A percentile compares a stretch with the other conserved stretches of the same genome.
Evolutionary conservation across 768 basidiomycete genomes (phyloP).

Genomic region (Podaxis mareebaensis): DNA sequence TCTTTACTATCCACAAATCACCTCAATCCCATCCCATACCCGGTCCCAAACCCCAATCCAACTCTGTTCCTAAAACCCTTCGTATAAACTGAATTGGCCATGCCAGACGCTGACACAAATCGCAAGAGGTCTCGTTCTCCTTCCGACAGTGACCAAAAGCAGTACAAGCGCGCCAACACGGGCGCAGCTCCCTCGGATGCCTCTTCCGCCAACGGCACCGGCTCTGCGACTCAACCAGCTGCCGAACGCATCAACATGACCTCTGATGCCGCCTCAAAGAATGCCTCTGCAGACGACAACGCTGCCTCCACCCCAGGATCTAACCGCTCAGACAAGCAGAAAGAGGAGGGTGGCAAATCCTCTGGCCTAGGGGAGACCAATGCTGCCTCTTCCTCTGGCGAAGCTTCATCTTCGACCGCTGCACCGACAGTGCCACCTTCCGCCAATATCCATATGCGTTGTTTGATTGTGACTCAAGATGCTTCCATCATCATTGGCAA

Average conservation of each 20-base stretch:
- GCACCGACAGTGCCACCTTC: slow-evolving; percentile 55
- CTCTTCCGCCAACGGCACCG: slow-evolving; percentile 49
- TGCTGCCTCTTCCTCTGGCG: slow-evolving; percentile 45
- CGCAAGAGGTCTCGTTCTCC: slow-evolving; percentile 88
- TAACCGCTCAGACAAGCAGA: slow-evolving; percentile 42
- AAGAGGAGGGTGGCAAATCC: slow-evolving; percentile 40
- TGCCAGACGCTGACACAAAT: slow-evolving; percentile 84
- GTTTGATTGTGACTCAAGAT: slow-evolving; percentile 98
- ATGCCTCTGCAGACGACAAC: slow-evolving; percentile 50
- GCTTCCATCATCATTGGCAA: slow-evolving; percentile 99
- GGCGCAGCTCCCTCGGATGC: slow-evolving; percentile 71
- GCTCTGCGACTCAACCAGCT: slow-evolving; percentile 40
- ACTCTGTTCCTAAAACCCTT: slow-evolving; percentile 28
- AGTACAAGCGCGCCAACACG: slow-evolving; percentile 82
- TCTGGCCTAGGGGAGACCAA: slow-evolving; percentile 32
- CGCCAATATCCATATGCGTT: slow-evolving; percentile 94
- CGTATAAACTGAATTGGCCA: slow-evolving; percentile 60
- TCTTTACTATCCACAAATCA: slow-evolving; percentile 23
- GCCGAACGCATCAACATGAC: slow-evolving; percentile 65
- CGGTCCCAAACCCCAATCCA: slow-evolving; percentile 41
- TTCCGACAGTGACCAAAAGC: slow-evolving; percentile 79
- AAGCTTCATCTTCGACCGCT: slow-evolving; percentile 50
- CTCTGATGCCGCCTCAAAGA: slow-evolving; percentile 48
- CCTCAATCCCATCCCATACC: slow-evolving; percentile 38
- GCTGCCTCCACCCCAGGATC: slow-evolving; percentile 49